These are phyloP conservation scores for Gymnopilus dilepis DNA, from an alignment of 768 basidiomycete genomes.

Conservation along the genomic window DNA sequence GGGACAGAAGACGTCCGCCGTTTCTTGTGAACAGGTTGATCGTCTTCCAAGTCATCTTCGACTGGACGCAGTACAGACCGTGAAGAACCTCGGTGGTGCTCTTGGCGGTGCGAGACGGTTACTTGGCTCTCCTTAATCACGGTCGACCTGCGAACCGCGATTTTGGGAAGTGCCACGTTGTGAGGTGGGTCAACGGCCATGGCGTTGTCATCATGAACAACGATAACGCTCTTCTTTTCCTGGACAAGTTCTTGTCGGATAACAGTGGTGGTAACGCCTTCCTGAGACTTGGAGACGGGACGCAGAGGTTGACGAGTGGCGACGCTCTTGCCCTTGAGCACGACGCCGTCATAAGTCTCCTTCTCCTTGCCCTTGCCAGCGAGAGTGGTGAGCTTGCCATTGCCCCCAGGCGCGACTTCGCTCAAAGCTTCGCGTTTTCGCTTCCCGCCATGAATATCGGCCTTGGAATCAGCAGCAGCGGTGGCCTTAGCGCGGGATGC, in stretches of 20 bases:
- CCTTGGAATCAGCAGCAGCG: slow-evolving; percentile 40
- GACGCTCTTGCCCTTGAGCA: slow-evolving; percentile 56
- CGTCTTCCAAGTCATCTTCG: slow-evolving; percentile 58
- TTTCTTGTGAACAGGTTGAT: slow-evolving; percentile 70
- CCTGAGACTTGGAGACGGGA: slow-evolving; percentile 51
- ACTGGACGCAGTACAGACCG: slow-evolving; percentile 29
- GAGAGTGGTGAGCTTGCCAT: slow-evolving; percentile 48
- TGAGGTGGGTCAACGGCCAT: slow-evolving; percentile 53
- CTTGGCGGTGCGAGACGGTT: slow-evolving; percentile 14
- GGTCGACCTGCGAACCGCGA: slow-evolving; percentile 45
- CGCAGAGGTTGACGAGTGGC: slow-evolving; percentile 59
- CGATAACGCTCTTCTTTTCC: slow-evolving; percentile 21
- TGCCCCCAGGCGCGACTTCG: slow-evolving; percentile 63
- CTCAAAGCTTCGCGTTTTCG: slow-evolving; percentile 83
- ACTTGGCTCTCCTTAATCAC: slow-evolving; percentile 38
- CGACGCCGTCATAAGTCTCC: slow-evolving; percentile 67
- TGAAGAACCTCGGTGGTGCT: slow-evolving; percentile 25
- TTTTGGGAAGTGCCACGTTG: slow-evolving; percentile 43
- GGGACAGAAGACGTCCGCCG: slow-evolving; percentile 74
- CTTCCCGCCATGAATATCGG: slow-evolving; percentile 62
- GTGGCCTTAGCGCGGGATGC: slow-evolving; percentile 58
- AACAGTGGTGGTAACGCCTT: slow-evolving; percentile 33
- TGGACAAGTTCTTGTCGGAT: slow-evolving; percentile 35
- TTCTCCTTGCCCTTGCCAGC: slow-evolving; percentile 63
- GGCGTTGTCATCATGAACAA: slow-evolving; percentile 53